Evolutionary conservation across 345 rosid species (phyloP).

Genomic region (Triadica sebifera): DNA sequence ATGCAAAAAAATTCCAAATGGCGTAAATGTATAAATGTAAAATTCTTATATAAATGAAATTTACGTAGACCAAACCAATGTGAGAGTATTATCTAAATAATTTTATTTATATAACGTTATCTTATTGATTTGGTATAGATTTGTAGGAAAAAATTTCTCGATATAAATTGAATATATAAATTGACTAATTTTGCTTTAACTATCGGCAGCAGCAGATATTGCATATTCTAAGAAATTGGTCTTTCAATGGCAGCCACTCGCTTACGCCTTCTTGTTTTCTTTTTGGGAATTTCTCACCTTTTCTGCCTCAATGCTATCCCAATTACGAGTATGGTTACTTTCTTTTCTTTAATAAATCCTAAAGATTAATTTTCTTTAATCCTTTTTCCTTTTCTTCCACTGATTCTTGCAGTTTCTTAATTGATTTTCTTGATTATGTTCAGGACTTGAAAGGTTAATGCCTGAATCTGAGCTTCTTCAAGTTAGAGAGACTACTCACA

Average conservation of each 20-base stretch:
- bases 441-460: conserved; percentile 21
- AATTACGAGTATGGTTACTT: conserved; percentile 13
- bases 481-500: not conserved
- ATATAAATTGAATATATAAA: no score
- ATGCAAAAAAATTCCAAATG: not conserved
- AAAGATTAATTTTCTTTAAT: not conserved
- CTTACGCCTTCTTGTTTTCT: conserved; percentile 5
- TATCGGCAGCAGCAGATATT: not conserved
- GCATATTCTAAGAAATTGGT: not conserved
- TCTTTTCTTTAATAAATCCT: not conserved
- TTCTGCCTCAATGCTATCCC: conserved; percentile 20
- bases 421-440: not conserved
- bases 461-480: conserved; percentile 10
- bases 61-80: no score
- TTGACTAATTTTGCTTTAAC: no score
- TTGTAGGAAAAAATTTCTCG: no score
- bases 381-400: not conserved
- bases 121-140: no score
- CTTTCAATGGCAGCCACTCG: conserved; percentile 10
- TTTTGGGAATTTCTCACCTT: conserved; percentile 15
- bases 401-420: not conserved
- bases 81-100: no score
- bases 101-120: no score
- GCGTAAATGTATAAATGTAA: conserved; percentile 15
- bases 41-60: no score